Base-by-base conservation (phyloP, 495 filamentous ascomycete genomes). In the Aspergillus homomorphus region DNA sequence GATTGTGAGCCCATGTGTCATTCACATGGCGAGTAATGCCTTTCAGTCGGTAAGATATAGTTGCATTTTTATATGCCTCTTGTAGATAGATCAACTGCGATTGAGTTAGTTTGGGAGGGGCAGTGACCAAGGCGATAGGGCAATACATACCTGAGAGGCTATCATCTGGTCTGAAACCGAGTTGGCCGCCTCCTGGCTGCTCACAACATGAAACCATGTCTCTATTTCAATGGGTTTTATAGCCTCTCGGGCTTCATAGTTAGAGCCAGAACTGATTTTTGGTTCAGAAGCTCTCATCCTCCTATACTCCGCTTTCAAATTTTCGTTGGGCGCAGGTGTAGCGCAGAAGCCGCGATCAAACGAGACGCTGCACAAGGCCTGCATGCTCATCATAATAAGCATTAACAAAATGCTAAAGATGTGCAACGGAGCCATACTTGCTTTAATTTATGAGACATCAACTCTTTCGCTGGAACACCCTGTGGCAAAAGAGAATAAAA, bases 11-110 rank as follows among this genome's bases (percentile, higher is more conserved):
- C 64, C 89, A 88, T 16, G 80, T 77, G 56, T 88, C 86, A 65
- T 88, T 90, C 62, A 90, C 78, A 14, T 86, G 88, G 58, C 88
- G 88, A 20, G 89, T 86, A 22, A 91, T 73, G 45, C 86, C 83
- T 64, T 84, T 75, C n/a, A 92, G 64, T 15, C 76, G 77, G 45
- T 89, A 85, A 6, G 79, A 62, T 41, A 82, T 81, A 20, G 64
- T 61, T 0, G 75, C 66, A 53, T 75, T 70, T 30, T 58, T 53
- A 55, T 81, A 82, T 22, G 78, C 72, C 15, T 67, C 49, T 66
- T 76, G 75, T 5, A 82, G 68, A 24, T 73, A 72, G 5, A 70
- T 67, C 48, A 77, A 24, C 77, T 82, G 59, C 7, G n/a, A n/a
- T 19, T 24, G 19, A 12, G 30, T 61, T 19, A 58, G 44, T 16